These are phyloP conservation scores for Clarkia xantiana DNA, from an alignment of 345 rosid species.

Conservation along the genomic window DNA sequence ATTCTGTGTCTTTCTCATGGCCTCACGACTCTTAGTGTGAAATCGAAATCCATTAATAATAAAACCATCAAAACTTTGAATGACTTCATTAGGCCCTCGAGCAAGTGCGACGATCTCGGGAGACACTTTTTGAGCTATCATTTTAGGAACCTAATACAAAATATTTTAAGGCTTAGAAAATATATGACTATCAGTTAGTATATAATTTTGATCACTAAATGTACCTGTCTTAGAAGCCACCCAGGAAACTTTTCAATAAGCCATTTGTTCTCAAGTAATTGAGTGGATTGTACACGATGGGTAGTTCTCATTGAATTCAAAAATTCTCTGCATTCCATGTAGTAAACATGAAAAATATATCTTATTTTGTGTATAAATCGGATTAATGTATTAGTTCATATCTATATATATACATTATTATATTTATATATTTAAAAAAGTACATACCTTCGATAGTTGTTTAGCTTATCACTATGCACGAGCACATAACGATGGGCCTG, in stretches of 20 bases:
- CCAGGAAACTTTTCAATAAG: background rate
- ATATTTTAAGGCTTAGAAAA: too few species aligned
- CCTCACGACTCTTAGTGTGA: too few species aligned
- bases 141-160: background rate
- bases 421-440: background rate
- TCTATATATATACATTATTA: too few species aligned
- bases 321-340: background rate
- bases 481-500: slow-evolving; percentile 6
- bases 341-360: background rate
- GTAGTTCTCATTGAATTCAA: background rate
- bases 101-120: background rate
- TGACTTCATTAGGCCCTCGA: background rate
- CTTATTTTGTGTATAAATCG: too few species aligned
- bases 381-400: too few species aligned
- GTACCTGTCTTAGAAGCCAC: background rate
- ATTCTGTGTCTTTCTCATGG: too few species aligned
- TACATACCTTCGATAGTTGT: background rate
- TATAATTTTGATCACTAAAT: background rate
- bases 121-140: too few species aligned
- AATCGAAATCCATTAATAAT: too few species aligned
- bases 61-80: background rate
- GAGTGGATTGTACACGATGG: background rate
- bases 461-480: background rate
- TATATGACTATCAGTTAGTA: too few species aligned
- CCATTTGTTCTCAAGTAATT: background rate